Base-by-base conservation (phyloP, 345 rosid genomes). In the Turnera subulata region DNA sequence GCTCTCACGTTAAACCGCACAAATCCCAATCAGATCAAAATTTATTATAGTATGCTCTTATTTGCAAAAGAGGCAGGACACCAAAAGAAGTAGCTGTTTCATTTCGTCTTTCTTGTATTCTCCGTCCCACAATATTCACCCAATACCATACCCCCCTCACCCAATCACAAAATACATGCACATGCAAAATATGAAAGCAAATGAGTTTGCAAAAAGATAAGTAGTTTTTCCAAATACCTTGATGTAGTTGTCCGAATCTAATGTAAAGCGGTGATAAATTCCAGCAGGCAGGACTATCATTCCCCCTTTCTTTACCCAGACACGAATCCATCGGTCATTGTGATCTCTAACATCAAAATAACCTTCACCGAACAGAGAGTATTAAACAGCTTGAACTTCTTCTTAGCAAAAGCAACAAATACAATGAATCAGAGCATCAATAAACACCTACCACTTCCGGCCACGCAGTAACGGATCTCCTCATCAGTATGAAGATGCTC, bases 401-500 rank as follows among this genome's bases (percentile, higher is more conserved):
- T 13, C 21, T 19, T 6, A 53, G 37, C 18, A 2, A 1, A 6
- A 6, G 23, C 47, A 1, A 35, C 12, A 17, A 20, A 39, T 1
- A 7, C 1, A 5, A 20, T 1, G 11, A 0, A 5, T 15, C 4
- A n/a, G 16, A 11, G 19, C 35, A 51, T 29, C 5, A 25, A 47
- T 46, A 7, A 44, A 53, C 45, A 40, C 66, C 12, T 76, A 89
- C 99, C 99, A 67, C 92, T 93, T 78, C 99, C 97, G 69, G 76
- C 95, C 62, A 93, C 83, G 65, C 80, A 79, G 55, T 93, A 82
- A 57, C 95, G 90, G 58, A 90, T 93, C 90, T 90, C 99, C 63
- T 93, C 97, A 74, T 93, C 97, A 24, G 97, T 93, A 72, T 88
- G 99, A 49, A 93, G 76, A 79, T 90, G 99, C 52, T 93, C 96